Base-by-base conservation (phyloP, 495 filamentous ascomycete species). In the Xylaria grammica region DNA sequence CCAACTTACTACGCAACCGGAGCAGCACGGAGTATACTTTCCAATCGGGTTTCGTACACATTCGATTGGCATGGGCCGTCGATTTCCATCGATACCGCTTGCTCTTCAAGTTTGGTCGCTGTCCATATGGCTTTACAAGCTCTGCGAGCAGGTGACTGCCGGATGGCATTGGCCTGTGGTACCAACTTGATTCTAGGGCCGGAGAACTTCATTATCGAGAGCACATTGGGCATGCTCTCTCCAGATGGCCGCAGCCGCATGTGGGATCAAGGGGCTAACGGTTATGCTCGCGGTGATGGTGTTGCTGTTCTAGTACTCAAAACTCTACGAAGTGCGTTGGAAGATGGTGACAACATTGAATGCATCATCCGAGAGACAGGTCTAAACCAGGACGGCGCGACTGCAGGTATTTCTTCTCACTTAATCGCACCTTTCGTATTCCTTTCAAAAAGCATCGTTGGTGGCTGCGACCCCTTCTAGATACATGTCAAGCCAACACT, bases 241-340 rank as follows among this genome's bases (percentile, higher is more conserved):
- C 70, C 70, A 32, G 71, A 75, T 27, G 76, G 77, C 20, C 68
- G 71, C 22, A 69, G 67, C 0, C 74, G 70, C 22, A 72, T 76
- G 24, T 78, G 76, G 55, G 86, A 88, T 61, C 72, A 76, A 0
- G 52, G 65, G 0, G 89, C 87, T 0, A 78, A 88, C 68, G 89
- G 89, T 0, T 91, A 88, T 70, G 89, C 29, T 0, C 83, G 90
- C 5, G 80, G 87, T 17, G 84, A 82, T 19, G 78, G 90, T 1
- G 84, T 74, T 0, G 80, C 72, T 13, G 78, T 77, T 0, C 27
- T 90, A 0, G 71, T 83, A 3, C 55, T 92, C 4, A 92, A 91
- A 65, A 70, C 69, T 5, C 74, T 89, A 68, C 77, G 15, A 46
- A 77, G 82, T 26, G 89, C 83, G 0, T 34, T 83, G 5, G 60